phyloP scores from a whole-genome alignment of 768 basidiomycete species.

The Leucocoprinus leucothites region DNA sequence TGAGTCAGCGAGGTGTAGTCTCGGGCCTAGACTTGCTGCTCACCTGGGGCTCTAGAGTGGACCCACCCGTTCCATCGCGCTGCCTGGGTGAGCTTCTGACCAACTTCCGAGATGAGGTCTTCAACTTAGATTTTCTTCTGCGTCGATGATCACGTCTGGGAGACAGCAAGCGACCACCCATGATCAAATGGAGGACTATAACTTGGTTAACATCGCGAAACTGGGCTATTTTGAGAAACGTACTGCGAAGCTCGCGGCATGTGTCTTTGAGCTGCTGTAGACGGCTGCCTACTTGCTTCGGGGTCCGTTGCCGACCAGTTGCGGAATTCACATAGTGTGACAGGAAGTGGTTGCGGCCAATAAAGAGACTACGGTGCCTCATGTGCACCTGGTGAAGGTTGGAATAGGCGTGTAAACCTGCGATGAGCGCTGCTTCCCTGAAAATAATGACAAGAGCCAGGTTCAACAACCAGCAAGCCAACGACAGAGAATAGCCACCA shows the following conservation, averaged over 20 bases:
- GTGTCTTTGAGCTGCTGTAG: conserved; percentile 76
- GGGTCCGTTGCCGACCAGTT: conserved; percentile 64
- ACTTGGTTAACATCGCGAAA: not conserved
- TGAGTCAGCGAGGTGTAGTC: not conserved
- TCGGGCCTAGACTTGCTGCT: not conserved
- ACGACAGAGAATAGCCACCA: not conserved
- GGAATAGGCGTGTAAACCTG: conserved; percentile 63
- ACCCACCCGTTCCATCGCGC: not conserved
- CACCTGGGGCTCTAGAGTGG: not conserved
- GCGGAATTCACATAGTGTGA: conserved; percentile 66
- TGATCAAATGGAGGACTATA: conserved; percentile 6
- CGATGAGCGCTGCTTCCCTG: conserved; percentile 64
- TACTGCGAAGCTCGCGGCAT: conserved; percentile 36
- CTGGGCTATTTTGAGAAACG: not conserved
- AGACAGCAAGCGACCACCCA: conserved; percentile 3
- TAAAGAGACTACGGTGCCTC: conserved; percentile 64
- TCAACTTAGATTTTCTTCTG: not conserved
- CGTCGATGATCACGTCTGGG: conserved; percentile 5
- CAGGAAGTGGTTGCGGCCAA: conserved; percentile 76
- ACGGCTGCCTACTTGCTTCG: conserved; percentile 79
- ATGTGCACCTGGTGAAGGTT: conserved; percentile 63
- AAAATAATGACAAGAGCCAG: not conserved
- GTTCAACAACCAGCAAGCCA: conserved; percentile 1
- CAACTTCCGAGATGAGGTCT: not conserved
- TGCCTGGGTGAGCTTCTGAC: not conserved